These are phyloP conservation scores for Skeletonema menzelii DNA, from an alignment of 108 stramenopile species.

Conservation along the genomic window DNA sequence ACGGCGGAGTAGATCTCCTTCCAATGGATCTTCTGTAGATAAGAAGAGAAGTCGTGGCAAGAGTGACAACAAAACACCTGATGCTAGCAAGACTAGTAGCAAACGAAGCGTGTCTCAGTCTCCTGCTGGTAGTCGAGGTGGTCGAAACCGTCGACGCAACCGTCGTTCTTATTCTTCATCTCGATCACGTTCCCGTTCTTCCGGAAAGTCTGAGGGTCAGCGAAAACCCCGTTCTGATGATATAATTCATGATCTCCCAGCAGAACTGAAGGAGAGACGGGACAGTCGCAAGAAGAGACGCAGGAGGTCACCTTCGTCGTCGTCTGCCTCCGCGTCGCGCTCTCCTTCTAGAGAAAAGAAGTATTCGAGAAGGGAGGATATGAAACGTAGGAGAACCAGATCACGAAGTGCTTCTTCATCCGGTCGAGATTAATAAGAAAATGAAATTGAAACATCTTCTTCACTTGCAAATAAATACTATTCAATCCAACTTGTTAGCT, in stretches of 20 bases:
- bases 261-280: neutral
- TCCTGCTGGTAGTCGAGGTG: constrained; percentile 5
- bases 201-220: neutral
- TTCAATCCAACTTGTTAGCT: neutral
- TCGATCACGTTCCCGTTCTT: constrained; percentile 9
- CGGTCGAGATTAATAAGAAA: neutral
- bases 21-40: neutral
- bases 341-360: constrained; percentile 12
- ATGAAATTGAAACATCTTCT: no score
- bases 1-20: constrained; percentile 2
- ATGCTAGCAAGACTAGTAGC: constrained; percentile 1
- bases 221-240: constrained; percentile 1
- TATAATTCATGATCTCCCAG: constrained; percentile 1
- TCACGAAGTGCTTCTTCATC: constrained; percentile 2
- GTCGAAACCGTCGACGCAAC: neutral
- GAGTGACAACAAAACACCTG: neutral
- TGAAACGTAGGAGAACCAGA: neutral
- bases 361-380: neutral
- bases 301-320: constrained; percentile 18
- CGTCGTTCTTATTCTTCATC: constrained; percentile 10
- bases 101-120: constrained; percentile 14
- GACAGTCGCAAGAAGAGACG: constrained; percentile 3
- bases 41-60: neutral
- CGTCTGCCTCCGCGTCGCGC: constrained; percentile 18
- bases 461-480: neutral